Conservation (phyloP, 768 basidiomycete genomes). For the Collybia sp. region DNA sequence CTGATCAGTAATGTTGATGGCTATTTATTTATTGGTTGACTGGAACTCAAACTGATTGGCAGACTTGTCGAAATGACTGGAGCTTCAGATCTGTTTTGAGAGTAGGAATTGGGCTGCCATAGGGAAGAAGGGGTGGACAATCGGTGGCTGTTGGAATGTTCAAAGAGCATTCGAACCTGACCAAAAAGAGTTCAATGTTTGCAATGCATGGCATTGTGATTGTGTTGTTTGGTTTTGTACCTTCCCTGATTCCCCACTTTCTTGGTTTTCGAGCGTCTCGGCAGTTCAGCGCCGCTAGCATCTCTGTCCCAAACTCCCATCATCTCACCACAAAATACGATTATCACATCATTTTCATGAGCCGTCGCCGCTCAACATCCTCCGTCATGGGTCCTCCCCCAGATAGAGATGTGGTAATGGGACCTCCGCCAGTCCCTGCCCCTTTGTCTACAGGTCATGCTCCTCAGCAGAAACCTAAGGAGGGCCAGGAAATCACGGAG, state of each 20-base stretch:
- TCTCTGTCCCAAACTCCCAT: conserved; percentile 24
- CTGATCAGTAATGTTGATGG: background rate
- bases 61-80: too few species aligned
- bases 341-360: conserved; percentile 14
- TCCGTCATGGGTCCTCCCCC: conserved; percentile 32
- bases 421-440: conserved; percentile 36
- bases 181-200: conserved; percentile 24
- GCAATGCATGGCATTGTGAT: conserved; percentile 35
- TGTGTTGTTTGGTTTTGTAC: conserved; percentile 33
- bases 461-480: conserved; percentile 29
- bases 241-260: conserved; percentile 28
- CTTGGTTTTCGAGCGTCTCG: conserved; percentile 26
- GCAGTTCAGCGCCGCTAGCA: conserved; percentile 17
- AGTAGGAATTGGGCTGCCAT: too few species aligned
- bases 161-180: too few species aligned
- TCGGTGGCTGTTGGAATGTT: too few species aligned
- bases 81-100: too few species aligned
- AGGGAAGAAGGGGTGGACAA: too few species aligned
- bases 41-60: too few species aligned
- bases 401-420: conserved; percentile 50
- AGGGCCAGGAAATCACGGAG: conserved; percentile 46
- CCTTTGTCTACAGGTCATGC: conserved; percentile 20
- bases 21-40: too few species aligned
- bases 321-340: conserved; percentile 9
- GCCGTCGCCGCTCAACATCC: conserved; percentile 17